Evolutionary conservation across 352 stramenopile genomes (phyloP), one percentile per base, ranked within the genome.

Genomic region (Phytophthora nicotianae): DNA sequence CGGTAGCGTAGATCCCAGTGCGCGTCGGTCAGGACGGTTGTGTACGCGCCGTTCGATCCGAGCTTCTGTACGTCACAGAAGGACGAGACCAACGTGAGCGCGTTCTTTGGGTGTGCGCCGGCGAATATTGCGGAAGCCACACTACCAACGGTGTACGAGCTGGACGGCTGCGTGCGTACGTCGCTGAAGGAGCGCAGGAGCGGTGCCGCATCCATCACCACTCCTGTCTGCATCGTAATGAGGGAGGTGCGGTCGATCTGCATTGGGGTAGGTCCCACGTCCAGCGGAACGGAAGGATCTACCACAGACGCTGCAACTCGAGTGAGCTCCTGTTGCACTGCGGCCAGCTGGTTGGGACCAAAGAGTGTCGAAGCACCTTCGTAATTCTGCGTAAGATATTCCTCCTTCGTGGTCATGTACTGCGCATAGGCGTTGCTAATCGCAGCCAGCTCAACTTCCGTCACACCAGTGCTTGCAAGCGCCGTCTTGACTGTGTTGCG

Each of bases 291-390:
- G 29, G 29, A 35, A 5, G 29, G 13, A 35, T 35, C 29, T 14
- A 9, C 29, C 6, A 35, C 29, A 9, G 29, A 35, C 29, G 29
- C 9, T 0, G 73, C 72, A 1, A 87, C 76, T 13, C 77, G 67
- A 14, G 29, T 13, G 29, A 35, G 29, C 29, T 88, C 78, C 26
- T 89, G 75, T 40, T 84, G 74, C 17, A 89, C 50, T 5, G 74
- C 83, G 8, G 52, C 65, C 8, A 91, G 50, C 48, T 89, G 79
- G 24, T 91, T 89, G 1, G 80, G 81, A 9, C 83, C 83, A 24
- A 91, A 91, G 13, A 89, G 67, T 11, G 83, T 91, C 4, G 81
- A 91, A 21, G 83, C 77, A 17, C 83, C 83, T 65, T 91, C 83
- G 55, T 91, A 91, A 57, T 89, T 54, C 65, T 91, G 83, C 11